Conservation (phyloP, 768 basidiomycete genomes). For the Pleurotus djamor region DNA sequence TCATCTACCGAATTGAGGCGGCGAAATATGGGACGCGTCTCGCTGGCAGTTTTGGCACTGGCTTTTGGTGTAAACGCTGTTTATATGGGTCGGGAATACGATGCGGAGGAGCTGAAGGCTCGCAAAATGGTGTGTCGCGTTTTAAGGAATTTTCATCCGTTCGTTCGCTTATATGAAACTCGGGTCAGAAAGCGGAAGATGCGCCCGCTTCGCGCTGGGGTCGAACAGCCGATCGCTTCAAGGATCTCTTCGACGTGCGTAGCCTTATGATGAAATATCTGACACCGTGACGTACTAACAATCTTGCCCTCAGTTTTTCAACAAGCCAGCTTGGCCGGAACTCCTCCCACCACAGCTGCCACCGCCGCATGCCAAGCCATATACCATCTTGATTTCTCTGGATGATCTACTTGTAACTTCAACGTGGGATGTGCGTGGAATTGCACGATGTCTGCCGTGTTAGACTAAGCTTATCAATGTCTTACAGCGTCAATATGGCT, state of each 20-base stretch:
- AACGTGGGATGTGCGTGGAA: conserved; percentile 87
- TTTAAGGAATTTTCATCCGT: background rate
- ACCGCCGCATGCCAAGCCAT: conserved; percentile 81
- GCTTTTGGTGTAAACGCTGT: conserved; percentile 56
- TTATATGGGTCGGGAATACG: conserved; percentile 81
- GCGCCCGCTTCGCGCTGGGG: conserved; percentile 63
- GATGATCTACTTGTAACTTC: conserved; percentile 92
- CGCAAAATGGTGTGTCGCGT: conserved; percentile 55
- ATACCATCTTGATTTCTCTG: conserved; percentile 87
- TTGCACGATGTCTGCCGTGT: background rate
- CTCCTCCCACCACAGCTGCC: conserved; percentile 87
- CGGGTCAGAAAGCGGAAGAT: conserved; percentile 49
- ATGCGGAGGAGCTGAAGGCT: conserved; percentile 61
- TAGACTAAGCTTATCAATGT: background rate
- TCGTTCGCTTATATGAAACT: background rate
- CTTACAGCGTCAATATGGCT: conserved; percentile 82
- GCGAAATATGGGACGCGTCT: conserved; percentile 50
- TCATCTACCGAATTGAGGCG: conserved; percentile 77
- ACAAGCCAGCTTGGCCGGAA: conserved; percentile 91
- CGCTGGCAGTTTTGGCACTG: conserved; percentile 49
- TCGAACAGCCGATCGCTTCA: conserved; percentile 60
- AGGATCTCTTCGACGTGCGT: conserved; percentile 68
- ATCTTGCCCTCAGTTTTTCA: conserved; percentile 66
- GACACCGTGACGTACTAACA: background rate
- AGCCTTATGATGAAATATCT: background rate